Conservation (phyloP, 1,284 basidiomycete genomes). For the Rhodotorula sp. region DNA sequence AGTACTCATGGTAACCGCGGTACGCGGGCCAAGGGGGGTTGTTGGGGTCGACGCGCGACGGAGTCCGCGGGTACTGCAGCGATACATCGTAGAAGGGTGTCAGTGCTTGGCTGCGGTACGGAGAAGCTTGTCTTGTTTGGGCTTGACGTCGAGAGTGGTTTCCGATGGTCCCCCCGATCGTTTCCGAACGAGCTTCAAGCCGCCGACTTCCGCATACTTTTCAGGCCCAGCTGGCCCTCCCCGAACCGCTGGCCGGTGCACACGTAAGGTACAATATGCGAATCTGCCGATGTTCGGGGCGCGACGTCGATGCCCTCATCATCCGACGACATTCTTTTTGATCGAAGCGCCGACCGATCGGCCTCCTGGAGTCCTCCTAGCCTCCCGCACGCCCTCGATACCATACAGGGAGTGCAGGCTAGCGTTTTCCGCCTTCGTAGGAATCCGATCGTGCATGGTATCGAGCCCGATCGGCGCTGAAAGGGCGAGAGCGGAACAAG, state of each 20-base stretch:
- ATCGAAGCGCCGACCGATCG: not conserved
- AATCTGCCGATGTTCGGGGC: too few relatives aligned
- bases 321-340: too few relatives aligned
- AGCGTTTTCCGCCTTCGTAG: not conserved
- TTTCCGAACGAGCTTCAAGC: too few relatives aligned
- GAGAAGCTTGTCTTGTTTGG: not conserved
- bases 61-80: constrained; percentile 53
- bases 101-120: not conserved
- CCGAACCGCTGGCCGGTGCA: too few relatives aligned
- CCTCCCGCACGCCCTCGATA: not conserved
- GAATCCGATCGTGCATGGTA: too few relatives aligned
- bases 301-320: too few relatives aligned
- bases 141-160: not conserved
- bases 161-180: not conserved
- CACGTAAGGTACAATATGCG: too few relatives aligned
- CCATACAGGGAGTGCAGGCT: not conserved
- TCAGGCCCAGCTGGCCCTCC: too few relatives aligned
- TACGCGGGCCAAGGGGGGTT: constrained; percentile 82
- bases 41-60: constrained; percentile 66
- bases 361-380: not conserved
- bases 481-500: not conserved
- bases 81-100: not conserved
- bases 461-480: not conserved
- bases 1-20: constrained; percentile 82
- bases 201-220: too few relatives aligned